Base-by-base conservation (phyloP, 2,329 filamentous ascomycete species). In the Neopestalotiopsis clavispora region DNA sequence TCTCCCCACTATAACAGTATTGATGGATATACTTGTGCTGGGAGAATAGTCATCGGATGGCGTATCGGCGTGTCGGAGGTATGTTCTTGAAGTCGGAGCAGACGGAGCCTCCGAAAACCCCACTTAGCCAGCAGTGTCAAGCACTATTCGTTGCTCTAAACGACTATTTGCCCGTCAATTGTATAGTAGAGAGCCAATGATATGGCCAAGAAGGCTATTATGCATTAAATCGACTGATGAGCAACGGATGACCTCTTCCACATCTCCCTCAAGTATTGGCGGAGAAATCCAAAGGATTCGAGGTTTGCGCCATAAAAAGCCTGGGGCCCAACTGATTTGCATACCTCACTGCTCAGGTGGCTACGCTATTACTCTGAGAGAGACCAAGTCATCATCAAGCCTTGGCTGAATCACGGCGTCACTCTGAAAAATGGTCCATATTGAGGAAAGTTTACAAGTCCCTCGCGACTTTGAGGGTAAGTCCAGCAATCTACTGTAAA, bases 381-480 rank as follows among this genome's bases (percentile, higher is more conserved):
- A 28, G 23, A 28, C 3, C 23, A 28, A 28, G 23, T 28, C 23
- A 28, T 28, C 23, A 28, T 28, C 23, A 28, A 28, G 23, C 23
- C 23, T 28, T 4, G 23, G 23, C 23, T 28, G 23, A 28, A 28
- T 28, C 23, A 28, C 23, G 23, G 23, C 23, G 23, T 28, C 23
- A 4, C 23, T 28, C 3, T 28, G 3, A 28, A 69, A 5, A 3
- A 71, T 71, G 70, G 70, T 71, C 30, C 70, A 71, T 57, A 70
- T 70, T 17, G 70, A 70, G 42, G 69, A 70, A 63, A 69, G 67
- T 42, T 62, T 70, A n/a, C 63, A 67, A n/a, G 42, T 72, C 1
- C 52, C 70, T 40, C 67, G 72, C 1, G 74, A 76, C 68, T 76
- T 76, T 71, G 74, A 76, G 69, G 74, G 74, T 74, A 28, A 66